Conservation (phyloP, 139 green algal species). For the Coccomyxa sp. region DNA sequence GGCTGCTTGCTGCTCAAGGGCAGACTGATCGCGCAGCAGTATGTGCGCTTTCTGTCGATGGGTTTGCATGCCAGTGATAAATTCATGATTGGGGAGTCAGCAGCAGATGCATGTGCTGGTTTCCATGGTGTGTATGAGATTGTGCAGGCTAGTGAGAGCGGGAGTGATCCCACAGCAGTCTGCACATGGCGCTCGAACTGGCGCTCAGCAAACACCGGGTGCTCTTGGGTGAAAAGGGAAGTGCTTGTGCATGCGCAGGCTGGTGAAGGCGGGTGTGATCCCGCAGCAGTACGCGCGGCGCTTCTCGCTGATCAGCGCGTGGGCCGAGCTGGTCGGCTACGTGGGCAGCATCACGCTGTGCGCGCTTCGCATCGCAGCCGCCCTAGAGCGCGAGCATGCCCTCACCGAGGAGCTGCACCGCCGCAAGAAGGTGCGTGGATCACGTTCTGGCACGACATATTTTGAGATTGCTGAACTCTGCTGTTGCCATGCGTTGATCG, state of each 20-base stretch:
- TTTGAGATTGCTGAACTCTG: too few relatives aligned
- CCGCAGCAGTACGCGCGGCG: constrained; percentile 38
- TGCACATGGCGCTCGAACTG: constrained; percentile 40
- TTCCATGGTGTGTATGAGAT: neutral
- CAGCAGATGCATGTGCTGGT: too few relatives aligned
- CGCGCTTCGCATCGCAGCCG: constrained; percentile 28
- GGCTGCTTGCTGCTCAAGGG: too few relatives aligned
- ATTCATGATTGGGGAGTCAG: too few relatives aligned
- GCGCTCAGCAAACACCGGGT: constrained; percentile 62
- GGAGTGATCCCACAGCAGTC: constrained; percentile 56
- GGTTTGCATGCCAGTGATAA: too few relatives aligned
- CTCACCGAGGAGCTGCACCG: constrained; percentile 36
- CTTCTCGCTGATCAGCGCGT: constrained; percentile 49
- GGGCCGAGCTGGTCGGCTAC: constrained; percentile 73
- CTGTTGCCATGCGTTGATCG: too few relatives aligned
- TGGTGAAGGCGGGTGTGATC: constrained; percentile 76
- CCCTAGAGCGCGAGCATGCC: constrained; percentile 43
- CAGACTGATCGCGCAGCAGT: too few relatives aligned
- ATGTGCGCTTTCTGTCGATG: too few relatives aligned
- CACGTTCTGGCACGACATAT: too few relatives aligned
- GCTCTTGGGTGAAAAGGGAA: too few relatives aligned
- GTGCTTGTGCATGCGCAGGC: constrained; percentile 9
- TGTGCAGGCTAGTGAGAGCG: constrained; percentile 69
- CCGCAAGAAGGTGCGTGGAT: constrained; percentile 27
- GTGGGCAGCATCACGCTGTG: constrained; percentile 58